Base-by-base conservation (phyloP, 176 grass and related monocot species). In the Oryza officinalis region DNA sequence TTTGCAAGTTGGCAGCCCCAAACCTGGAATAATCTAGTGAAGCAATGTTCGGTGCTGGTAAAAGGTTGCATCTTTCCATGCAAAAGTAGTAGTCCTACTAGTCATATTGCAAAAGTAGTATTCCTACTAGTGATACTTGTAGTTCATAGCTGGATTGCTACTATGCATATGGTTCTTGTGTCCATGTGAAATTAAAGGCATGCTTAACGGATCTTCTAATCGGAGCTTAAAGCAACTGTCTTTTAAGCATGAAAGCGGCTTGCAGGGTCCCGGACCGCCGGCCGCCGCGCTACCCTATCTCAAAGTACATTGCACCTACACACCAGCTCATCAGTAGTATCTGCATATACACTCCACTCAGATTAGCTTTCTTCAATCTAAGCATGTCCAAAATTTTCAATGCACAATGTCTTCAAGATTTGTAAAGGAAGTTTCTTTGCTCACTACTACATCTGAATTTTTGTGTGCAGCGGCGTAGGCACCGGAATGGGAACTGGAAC, bases 151-250 rank as follows among this genome's bases (percentile, higher is more conserved):
- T 61, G 57, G 50, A 8, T 54, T 61, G 22, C 50, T 8, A 15
- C 5, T 59, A 23, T 25, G 44, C 18, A 49, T 71, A 22, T 4
- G 20, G 35, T 65, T 83, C 13, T 38, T 64, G 67, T 23, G 67
- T 23, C 80, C 88, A 82, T 90, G 83, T 78, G 83, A 73, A 72
- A 28, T 12, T 10, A 77, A 81, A 65, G 20, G 31, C 4, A 41
- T 81, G 20, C 81, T 65, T 27, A 86, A 17, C 14, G 32, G 57
- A 67, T 72, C 27, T 10, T 20, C 28, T 13, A 32, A 45, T 46
- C 31, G 13, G 43, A 23, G 57, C 32, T 77, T 72, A 82, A 89
- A 86, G 88, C 44, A 0, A 46, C 10, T n/a, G 3, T 20, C 79
- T 84, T 83, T 68, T 60, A 35, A 11, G 7, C 17, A 14, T 30